These are phyloP conservation scores for Gynochthodes officinalis DNA, from an alignment of 257 asterid species.

Conservation along the genomic window DNA sequence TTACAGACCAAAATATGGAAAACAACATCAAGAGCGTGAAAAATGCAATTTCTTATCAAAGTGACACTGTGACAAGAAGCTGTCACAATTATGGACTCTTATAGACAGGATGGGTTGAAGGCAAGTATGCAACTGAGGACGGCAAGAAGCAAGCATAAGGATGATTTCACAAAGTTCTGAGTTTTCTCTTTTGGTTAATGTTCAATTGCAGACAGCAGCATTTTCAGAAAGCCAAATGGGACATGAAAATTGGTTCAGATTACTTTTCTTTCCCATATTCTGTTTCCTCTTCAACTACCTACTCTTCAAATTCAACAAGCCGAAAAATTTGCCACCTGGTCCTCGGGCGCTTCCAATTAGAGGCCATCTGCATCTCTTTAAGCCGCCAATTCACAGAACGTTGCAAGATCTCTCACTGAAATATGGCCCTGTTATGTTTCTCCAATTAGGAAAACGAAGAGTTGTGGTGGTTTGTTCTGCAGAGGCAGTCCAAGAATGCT, in stretches of 20 bases:
- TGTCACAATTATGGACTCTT: too few relatives aligned
- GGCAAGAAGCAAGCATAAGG: too few relatives aligned
- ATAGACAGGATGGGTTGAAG: too few relatives aligned
- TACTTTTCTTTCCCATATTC: not conserved
- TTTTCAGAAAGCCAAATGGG: too few relatives aligned
- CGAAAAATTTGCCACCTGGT: conserved; percentile 31
- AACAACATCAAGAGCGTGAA: too few relatives aligned
- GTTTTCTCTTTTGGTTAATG: not conserved
- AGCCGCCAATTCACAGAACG: conserved; percentile 18
- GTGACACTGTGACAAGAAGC: too few relatives aligned
- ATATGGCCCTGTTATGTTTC: conserved; percentile 45
- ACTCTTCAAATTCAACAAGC: not conserved
- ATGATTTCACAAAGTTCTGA: not conserved
- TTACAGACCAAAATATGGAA: too few relatives aligned
- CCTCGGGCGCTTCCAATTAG: conserved; percentile 49
- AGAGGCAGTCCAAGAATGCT: conserved; percentile 50
- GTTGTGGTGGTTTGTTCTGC: conserved; percentile 48
- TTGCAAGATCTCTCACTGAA: not conserved
- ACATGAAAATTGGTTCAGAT: not conserved
- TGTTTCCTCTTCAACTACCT: not conserved
- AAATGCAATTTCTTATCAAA: too few relatives aligned
- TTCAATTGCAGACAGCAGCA: not conserved
- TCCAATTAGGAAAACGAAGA: conserved; percentile 38
- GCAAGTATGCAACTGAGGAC: too few relatives aligned
- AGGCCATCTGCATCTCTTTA: conserved; percentile 60